These are phyloP conservation scores for Aureobasidium subglaciale DNA, from an alignment of 2,329 filamentous ascomycete species.

Conservation along the genomic window DNA sequence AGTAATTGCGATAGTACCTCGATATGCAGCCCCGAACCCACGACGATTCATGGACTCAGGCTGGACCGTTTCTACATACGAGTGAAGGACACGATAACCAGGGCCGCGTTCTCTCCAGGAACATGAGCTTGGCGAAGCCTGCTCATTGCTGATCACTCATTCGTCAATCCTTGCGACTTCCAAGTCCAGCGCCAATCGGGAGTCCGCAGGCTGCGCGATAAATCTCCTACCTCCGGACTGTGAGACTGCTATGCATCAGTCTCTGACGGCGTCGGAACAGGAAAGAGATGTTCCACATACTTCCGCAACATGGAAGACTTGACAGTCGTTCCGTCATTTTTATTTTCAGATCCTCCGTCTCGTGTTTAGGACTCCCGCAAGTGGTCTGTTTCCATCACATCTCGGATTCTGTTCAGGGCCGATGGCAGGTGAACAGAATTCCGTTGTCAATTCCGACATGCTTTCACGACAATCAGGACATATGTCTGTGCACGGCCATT, in stretches of 20 bases:
- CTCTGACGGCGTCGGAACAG: neutral
- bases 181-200: neutral
- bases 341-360: conserved; percentile 3
- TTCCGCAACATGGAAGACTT: neutral
- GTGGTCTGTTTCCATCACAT: neutral
- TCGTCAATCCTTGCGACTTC: neutral
- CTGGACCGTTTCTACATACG: neutral
- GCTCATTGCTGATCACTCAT: neutral
- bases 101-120: neutral
- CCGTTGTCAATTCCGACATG: neutral
- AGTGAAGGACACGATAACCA: neutral
- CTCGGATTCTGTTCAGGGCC: neutral
- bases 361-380: conserved; percentile 1
- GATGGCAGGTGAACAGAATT: neutral
- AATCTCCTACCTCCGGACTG: neutral
- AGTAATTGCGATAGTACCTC: neutral
- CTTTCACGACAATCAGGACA: no score
- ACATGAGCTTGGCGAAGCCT: neutral
- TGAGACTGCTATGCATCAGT: neutral
- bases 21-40: neutral
- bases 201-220: conserved; percentile 4
- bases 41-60: neutral
- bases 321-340: neutral
- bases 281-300: conserved; percentile 2
- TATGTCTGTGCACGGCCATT: neutral